Base-by-base conservation (phyloP, 441 rosid species). In the Flueggea neowawraea region DNA sequence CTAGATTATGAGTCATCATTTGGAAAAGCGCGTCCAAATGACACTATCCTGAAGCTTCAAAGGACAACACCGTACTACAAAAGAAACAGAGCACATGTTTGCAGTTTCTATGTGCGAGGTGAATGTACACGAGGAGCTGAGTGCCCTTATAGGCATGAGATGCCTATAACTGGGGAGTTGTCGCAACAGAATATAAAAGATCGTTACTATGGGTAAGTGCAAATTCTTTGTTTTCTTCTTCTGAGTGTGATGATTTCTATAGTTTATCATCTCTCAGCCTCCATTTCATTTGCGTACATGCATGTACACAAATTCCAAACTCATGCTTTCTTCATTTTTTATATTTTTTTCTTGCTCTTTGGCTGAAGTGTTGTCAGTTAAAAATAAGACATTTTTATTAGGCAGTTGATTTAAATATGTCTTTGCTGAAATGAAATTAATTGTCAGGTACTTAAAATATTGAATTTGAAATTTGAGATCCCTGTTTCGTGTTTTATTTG, bases 131-230 rank as follows among this genome's bases (percentile, higher is more conserved):
- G 98, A 79, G 99, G 99, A 69, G 87, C 83, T 6, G 97, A 94
- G 69, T 94, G 99, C 73, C 99, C 96, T 60, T 94, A 91, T 60
- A 75, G 97, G 69, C 97, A 91, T 57, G 97, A 94, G 84, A 94
- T 94, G 99, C 97, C 99, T 0, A 77, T 70, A 70, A 86, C 95
- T n/a, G 97, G 99, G 56, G 96, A 91, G 82, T 53, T 90, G 62
- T 93, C 98, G 9, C 97, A 94, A 75, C 96, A 94, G 71, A 91
- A 94, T 72, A 94, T 91, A 10, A 94, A 90, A 75, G 99, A 94
- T 68, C 96, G 99, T 69, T 94, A 94, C 72, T 91, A 91, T 50
- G 97, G 99, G 99, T 94, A 78, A 44, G 88, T 74, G 52, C 61
- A 31, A 50, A 36, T 51, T 5, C 39, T 56, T 57, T 12, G 6